Evolutionary conservation across 1,284 basidiomycete species (phyloP).

Genomic region (Sporisorium iseilematis-ciliati): DNA sequence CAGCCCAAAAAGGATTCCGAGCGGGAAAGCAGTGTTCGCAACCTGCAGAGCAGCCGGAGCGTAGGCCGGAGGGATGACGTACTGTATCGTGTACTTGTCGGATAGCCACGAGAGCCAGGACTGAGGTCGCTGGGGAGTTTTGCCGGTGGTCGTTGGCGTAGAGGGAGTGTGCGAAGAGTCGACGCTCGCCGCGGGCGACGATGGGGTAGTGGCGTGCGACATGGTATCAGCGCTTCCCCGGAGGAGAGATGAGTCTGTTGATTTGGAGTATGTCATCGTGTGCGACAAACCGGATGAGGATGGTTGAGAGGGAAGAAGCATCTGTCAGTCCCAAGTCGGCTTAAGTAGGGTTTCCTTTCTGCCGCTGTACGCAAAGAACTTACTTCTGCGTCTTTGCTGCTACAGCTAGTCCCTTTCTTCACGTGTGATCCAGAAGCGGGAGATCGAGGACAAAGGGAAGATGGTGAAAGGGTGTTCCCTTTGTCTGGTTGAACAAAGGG

Average conservation of each 20-base stretch:
- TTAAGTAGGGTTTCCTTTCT: neutral
- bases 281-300: neutral
- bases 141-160: neutral
- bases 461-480: no score
- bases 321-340: no score
- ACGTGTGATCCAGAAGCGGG: no score
- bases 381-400: no score
- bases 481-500: no score
- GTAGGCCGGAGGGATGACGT: constrained; percentile 52
- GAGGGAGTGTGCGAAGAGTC: constrained; percentile 4
- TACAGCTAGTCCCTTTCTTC: no score
- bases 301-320: no score
- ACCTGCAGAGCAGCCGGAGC: constrained; percentile 48
- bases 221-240: neutral
- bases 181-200: constrained; percentile 17
- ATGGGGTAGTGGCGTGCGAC: neutral
- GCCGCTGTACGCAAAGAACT: no score
- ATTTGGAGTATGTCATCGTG: constrained; percentile 8
- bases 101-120: constrained; percentile 20
- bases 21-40: constrained; percentile 48
- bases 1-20: constrained; percentile 52
- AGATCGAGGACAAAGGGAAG: no score
- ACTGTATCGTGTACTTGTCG: constrained; percentile 40
- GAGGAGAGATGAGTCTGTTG: neutral
- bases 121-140: no score